phyloP scores from a whole-genome alignment of 768 basidiomycete species.

The Tricholoma bakamatsutake region DNA sequence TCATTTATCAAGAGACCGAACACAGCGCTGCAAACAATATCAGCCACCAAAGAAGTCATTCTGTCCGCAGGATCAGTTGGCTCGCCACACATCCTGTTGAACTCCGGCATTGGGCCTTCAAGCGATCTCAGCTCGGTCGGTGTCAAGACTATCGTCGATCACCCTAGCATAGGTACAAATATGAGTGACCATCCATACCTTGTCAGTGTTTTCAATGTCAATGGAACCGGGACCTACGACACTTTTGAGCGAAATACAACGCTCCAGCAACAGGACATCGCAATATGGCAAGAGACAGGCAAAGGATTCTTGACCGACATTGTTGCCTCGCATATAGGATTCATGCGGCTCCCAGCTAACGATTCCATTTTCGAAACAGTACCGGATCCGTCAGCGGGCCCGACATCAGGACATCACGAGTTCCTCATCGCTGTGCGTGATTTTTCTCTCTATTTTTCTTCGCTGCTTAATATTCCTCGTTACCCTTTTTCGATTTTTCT shows the following conservation, averaged over 20 bases:
- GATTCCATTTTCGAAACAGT: constrained; percentile 7
- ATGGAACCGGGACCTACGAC: constrained; percentile 10
- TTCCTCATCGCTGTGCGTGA: constrained; percentile 11
- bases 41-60: constrained; percentile 7
- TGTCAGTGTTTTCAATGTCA: not conserved
- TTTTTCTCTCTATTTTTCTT: not conserved
- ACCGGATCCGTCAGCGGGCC: constrained; percentile 20
- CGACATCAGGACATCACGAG: constrained; percentile 20
- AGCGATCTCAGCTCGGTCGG: not conserved
- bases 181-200: constrained; percentile 1
- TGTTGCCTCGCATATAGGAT: constrained; percentile 13
- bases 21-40: not conserved
- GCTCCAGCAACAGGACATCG: constrained; percentile 6
- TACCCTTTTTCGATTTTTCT: not conserved
- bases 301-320: constrained; percentile 21
- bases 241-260: constrained; percentile 15
- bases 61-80: constrained; percentile 8
- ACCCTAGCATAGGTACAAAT: not conserved
- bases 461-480: not conserved
- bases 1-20: not conserved
- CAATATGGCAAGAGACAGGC: constrained; percentile 17
- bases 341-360: constrained; percentile 11
- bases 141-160: not conserved
- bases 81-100: constrained; percentile 4
- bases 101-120: constrained; percentile 3